phyloP scores from a whole-genome alignment of 2,329 filamentous ascomycete genomes.

The Alternaria gansuensis region DNA sequence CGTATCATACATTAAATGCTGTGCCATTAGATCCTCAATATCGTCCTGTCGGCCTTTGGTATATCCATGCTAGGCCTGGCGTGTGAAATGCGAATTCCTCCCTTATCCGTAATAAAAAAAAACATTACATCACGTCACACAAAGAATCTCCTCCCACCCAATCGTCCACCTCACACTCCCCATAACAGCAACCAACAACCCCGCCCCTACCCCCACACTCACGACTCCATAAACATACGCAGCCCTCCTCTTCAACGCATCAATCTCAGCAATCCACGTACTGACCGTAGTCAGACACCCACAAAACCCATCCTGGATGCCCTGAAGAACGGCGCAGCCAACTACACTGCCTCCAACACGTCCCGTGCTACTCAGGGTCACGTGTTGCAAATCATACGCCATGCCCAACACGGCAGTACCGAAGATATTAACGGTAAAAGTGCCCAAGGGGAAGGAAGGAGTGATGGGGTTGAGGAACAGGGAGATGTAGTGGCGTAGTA shows the following conservation, averaged over 20 bases:
- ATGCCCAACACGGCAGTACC: constrained; percentile 79
- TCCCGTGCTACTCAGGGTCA: constrained; percentile 57
- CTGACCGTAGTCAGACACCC: constrained; percentile 59
- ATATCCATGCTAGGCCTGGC: neutral
- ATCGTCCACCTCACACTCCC: constrained; percentile 76
- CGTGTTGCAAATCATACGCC: constrained; percentile 80
- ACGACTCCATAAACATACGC: constrained; percentile 73
- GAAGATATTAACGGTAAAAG: constrained; percentile 80
- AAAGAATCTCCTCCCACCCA: constrained; percentile 45
- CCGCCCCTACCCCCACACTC: constrained; percentile 69
- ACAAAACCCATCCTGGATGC: constrained; percentile 60
- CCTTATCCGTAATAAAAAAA: no score
- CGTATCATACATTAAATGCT: neutral
- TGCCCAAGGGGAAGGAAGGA: constrained; percentile 80
- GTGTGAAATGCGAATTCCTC: no score
- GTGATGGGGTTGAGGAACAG: constrained; percentile 73
- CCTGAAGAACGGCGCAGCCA: constrained; percentile 59
- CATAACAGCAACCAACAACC: constrained; percentile 73
- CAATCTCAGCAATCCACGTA: constrained; percentile 60
- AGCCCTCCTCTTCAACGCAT: constrained; percentile 55
- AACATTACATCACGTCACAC: constrained; percentile 7
- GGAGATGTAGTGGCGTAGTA: constrained; percentile 77
- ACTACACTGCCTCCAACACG: constrained; percentile 52
- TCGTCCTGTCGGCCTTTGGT: neutral
- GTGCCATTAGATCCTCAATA: neutral